Percentiles rank a stretch among this genome's conserved stretches.
phyloP scores from a whole-genome alignment of 2,329 filamentous ascomycete genomes.

The Cladophialophora carrionii region DNA sequence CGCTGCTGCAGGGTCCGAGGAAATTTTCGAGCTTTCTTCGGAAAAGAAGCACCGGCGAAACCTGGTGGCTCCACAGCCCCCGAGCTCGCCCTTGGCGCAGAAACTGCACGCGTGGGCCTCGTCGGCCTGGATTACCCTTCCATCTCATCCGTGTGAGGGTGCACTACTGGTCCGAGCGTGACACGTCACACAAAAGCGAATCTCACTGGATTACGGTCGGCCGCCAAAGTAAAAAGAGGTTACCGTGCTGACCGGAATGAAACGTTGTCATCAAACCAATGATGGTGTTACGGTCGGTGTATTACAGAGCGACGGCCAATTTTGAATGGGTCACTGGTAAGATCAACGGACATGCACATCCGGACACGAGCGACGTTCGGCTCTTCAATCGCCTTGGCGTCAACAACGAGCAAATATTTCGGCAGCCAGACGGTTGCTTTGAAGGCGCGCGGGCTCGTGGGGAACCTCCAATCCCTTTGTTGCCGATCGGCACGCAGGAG shows the following conservation, averaged over 20 bases:
- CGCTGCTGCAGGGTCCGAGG: not conserved
- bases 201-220: conserved; percentile 10
- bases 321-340: conserved; percentile 8
- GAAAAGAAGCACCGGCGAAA: not conserved
- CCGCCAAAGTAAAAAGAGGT: conserved; percentile 6
- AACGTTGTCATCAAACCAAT: conserved; percentile 8
- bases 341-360: conserved; percentile 17
- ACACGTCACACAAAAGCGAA: conserved; percentile 14
- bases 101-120: conserved; percentile 6
- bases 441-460: not conserved
- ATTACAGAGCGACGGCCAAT: conserved; percentile 5
- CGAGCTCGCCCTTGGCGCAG: not conserved
- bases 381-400: not conserved
- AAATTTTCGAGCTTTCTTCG: conserved; percentile 5
- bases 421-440: not conserved
- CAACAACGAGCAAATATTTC: not conserved
- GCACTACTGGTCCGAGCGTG: conserved; percentile 13
- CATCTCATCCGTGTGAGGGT: conserved; percentile 12
- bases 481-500: not conserved
- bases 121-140: conserved; percentile 6
- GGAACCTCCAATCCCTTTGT: not conserved
- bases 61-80: conserved; percentile 6
- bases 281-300: conserved; percentile 6
- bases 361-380: conserved; percentile 2
- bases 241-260: conserved; percentile 15